Evolutionary conservation across 2,329 filamentous ascomycete species (phyloP).

Genomic region (Helotiales sp.): DNA sequence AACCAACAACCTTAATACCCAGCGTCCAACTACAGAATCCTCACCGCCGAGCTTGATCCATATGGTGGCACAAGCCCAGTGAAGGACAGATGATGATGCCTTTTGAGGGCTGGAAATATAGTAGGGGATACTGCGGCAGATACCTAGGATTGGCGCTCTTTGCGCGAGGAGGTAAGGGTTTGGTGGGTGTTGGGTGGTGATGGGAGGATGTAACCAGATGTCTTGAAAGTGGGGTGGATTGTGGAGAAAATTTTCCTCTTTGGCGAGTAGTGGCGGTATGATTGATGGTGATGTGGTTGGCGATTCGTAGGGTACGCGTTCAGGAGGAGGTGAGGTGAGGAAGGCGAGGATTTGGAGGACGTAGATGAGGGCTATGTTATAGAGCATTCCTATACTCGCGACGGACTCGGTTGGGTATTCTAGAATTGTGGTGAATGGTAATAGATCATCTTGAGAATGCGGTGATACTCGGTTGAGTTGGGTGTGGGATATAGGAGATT

Average conservation of each 20-base stretch:
- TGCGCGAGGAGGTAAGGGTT: slow-evolving; percentile 18
- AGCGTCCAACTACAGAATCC: slow-evolving; percentile 22
- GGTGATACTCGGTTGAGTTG: not conserved
- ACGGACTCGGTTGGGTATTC: slow-evolving; percentile 10
- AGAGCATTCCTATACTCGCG: slow-evolving; percentile 31
- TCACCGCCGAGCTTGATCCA: slow-evolving; percentile 22
- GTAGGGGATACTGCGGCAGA: slow-evolving; percentile 28
- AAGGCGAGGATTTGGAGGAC: slow-evolving; percentile 28
- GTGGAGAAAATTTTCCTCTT: not conserved
- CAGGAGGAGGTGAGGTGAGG: slow-evolving; percentile 7
- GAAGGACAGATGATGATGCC: slow-evolving; percentile 22
- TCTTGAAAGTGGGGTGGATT: not conserved
- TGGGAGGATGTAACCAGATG: not conserved
- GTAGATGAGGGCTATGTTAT: slow-evolving; percentile 33
- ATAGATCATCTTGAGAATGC: not conserved
- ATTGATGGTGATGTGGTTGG: not conserved
- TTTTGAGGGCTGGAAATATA: slow-evolving; percentile 15
- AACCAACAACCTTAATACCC: slow-evolving; percentile 14
- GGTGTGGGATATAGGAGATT: not conserved
- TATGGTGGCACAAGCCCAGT: slow-evolving; percentile 29
- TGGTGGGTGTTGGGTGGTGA: not conserved
- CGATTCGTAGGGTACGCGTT: not conserved
- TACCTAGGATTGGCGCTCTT: slow-evolving; percentile 22
- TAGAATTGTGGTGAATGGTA: slow-evolving; percentile 7
- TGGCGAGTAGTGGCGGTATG: not conserved